Base-by-base conservation (phyloP, 306 rosid genomes). In the Prunus mira region DNA sequence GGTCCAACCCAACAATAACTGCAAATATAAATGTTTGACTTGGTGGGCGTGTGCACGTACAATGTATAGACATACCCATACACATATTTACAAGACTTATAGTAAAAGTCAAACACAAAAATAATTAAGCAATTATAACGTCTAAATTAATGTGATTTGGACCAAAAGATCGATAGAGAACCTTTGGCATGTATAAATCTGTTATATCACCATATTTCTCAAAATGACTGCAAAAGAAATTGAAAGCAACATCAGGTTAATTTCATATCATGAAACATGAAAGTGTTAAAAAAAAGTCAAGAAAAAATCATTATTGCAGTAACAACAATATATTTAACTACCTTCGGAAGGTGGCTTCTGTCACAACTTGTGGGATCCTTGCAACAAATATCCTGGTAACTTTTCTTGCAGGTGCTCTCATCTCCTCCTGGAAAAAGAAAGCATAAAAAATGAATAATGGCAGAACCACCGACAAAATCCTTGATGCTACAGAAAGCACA, bases 121-220 rank as follows among this genome's bases (percentile, higher is more conserved):
- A 69, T 47, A 38, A 38, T 49, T 9, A 69, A 15, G 57, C 51
- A 22, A 50, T 8, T 32, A 63, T 46, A 34, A 68, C 34, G 47
- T 58, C 55, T n/a, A 24, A 61, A 38, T 15, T n/a, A 32, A 67
- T 46, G 67, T 46, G 25, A 41, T n/a, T 43, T n/a, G 30, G 17
- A 45, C 5, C 46, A 72, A 4, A 63, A 19, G 76, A 67, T 71
- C 73, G 68, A 73, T 58, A 67, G 55, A 74, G 76, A 77, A 96
- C 99, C 99, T 96, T 96, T 5, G 99, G 99, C 99, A 96, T 93
- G 88, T 91, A 96, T 30, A 96, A 79, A 87, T 96, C 98, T 25
- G 96, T 91, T 79, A 96, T 96, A 9, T 96, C 97, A n/a, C 99
- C 99, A 82, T 92, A 96, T 73, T 85, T 91, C 93, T 91, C 99